Base-by-base conservation (phyloP, 129 eudicot genomes). In the Pseudognaphalium luteoalbum region DNA sequence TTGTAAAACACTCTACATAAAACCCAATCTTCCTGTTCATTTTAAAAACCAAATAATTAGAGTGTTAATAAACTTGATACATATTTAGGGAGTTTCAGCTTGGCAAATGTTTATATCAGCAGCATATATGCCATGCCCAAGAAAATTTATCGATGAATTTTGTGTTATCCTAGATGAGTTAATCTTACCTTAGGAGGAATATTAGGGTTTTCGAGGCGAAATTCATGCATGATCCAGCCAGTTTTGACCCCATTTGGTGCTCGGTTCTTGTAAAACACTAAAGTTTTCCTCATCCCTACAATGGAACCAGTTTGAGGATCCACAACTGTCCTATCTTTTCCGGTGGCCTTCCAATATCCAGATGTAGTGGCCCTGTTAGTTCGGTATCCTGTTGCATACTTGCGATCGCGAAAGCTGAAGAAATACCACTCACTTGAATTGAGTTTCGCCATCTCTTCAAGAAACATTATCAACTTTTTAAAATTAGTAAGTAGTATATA, bases 201-300 rank as follows among this genome's bases (percentile, higher is more conserved):
- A 72, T 82, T 85, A 1, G 98, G 97, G 78, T 83, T 88, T 67
- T 93, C 96, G 0, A 90, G 82, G 52, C 98, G 92, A 84, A 93
- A 93, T 78, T 93, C 98, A 33, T 93, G 98, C 98, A 93, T 93
- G 85, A 93, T 93, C 97, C 97, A 93, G 22, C 91, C 93, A 28
- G 91, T 87, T 82, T 93, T 93, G 77, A 90, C 74, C 73, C 98
- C 98, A 81, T 93, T 88, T 19, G 98, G 98, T 33, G 98, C 98
- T 50, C 98, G 86, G 57, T 88, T 88, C 69, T 84, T 85, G 89
- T 93, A 90, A 63, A 93, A 93, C 20, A 93, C 98, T 71, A 93
- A 79, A 4, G 98, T 93, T 74, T 93, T 93, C 75, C 98, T 88
- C 98, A 93, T 93, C 68, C 98, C 98, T 0, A 88, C 91, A 15